phyloP scores from a whole-genome alignment of 345 rosid genomes.

The Boechera divaricarpa region DNA sequence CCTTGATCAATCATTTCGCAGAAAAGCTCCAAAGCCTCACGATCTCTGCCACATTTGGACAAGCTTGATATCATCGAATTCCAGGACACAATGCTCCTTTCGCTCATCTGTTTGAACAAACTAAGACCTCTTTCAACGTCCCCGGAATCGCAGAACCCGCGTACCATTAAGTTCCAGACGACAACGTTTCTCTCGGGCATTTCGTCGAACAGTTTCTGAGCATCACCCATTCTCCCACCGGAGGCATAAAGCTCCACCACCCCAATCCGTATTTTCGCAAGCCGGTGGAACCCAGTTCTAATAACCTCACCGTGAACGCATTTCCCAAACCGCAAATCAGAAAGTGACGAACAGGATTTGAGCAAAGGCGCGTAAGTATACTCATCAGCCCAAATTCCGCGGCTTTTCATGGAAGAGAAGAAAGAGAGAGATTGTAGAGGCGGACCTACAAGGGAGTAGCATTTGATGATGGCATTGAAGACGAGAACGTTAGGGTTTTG shows the following conservation, averaged over 20 bases:
- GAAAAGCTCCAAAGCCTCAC: slow-evolving; percentile 66
- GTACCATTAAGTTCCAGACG: slow-evolving; percentile 72
- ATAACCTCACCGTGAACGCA: slow-evolving; percentile 64
- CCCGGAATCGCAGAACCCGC: slow-evolving; percentile 63
- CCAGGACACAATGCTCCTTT: slow-evolving; percentile 68
- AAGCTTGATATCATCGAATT: slow-evolving; percentile 69
- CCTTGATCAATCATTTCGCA: slow-evolving; percentile 64
- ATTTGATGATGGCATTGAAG: slow-evolving; percentile 72
- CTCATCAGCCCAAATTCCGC: slow-evolving; percentile 68
- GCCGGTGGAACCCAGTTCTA: slow-evolving; percentile 52
- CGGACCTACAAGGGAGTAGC: slow-evolving; percentile 59
- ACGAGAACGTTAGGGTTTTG: slow-evolving; percentile 58
- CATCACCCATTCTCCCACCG: slow-evolving; percentile 63
- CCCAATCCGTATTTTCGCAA: slow-evolving; percentile 61
- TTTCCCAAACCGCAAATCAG: slow-evolving; percentile 49
- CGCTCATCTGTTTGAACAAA: slow-evolving; percentile 60
- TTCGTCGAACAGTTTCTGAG: slow-evolving; percentile 65
- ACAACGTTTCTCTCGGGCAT: slow-evolving; percentile 56
- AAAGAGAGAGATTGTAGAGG: slow-evolving; percentile 53
- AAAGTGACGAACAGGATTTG: slow-evolving; percentile 58
- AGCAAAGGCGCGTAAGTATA: slow-evolving; percentile 77
- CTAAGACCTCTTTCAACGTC: slow-evolving; percentile 55
- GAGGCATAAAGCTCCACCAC: slow-evolving; percentile 57
- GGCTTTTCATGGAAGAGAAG: slow-evolving; percentile 57
- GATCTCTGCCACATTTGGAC: slow-evolving; percentile 58